These are phyloP conservation scores for Erythrobasidium yunnanense DNA, from an alignment of 768 basidiomycete genomes.

Conservation along the genomic window DNA sequence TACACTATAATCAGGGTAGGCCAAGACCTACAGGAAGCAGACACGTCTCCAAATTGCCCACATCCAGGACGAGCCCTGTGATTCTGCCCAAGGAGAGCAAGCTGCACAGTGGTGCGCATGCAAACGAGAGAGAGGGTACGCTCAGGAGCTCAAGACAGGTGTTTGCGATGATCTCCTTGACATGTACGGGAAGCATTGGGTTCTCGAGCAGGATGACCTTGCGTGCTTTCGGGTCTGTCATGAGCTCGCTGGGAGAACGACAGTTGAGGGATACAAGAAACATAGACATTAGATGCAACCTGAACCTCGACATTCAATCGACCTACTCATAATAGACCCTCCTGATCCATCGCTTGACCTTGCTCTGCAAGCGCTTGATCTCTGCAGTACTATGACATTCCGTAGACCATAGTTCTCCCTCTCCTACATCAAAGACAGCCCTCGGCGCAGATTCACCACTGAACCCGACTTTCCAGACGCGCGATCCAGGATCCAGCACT, in stretches of 20 bases:
- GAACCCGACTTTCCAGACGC: constrained; percentile 94
- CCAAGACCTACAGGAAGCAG: constrained; percentile 54
- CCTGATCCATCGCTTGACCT: constrained; percentile 26
- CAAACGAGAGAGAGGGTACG: constrained; percentile 91
- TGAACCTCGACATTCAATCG: no score
- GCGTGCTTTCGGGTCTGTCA: constrained; percentile 87
- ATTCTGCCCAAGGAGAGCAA: constrained; percentile 76
- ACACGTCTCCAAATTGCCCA: constrained; percentile 80
- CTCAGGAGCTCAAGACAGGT: constrained; percentile 79
- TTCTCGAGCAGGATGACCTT: constrained; percentile 90
- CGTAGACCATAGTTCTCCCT: no score
- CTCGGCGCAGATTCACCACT: constrained; percentile 86
- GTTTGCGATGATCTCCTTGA: constrained; percentile 78
- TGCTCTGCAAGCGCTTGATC: constrained; percentile 26
- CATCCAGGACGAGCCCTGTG: constrained; percentile 86
- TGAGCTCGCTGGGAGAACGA: constrained; percentile 44
- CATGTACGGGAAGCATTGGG: constrained; percentile 67
- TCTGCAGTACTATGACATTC: constrained; percentile 16
- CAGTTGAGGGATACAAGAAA: no score
- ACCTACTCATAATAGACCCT: constrained; percentile 3
- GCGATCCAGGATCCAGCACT: constrained; percentile 85
- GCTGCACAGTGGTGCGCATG: constrained; percentile 72
- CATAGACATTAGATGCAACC: background rate
- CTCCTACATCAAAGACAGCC: constrained; percentile 60
- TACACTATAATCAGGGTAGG: background rate